Conservation (phyloP, 225 moss, liverwort and hornwort genomes). For the Asterella californica region DNA sequence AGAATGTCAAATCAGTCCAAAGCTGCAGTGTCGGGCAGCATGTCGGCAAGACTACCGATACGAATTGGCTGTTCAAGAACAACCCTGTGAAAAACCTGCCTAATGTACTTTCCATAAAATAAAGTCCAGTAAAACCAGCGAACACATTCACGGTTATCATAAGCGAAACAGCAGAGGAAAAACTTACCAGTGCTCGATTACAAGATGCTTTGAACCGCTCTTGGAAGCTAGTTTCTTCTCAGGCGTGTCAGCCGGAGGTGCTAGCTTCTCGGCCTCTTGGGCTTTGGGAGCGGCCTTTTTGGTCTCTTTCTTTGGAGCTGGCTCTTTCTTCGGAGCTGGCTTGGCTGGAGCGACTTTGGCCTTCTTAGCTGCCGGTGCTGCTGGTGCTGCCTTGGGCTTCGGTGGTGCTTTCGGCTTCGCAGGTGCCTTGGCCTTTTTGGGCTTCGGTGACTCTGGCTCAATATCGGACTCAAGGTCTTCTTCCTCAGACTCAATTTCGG, state of each 20-base stretch:
- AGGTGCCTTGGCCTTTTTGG: slow-evolving; percentile 36
- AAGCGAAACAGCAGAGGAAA: not conserved
- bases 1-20: not conserved
- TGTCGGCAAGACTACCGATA: not conserved
- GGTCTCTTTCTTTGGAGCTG: slow-evolving; percentile 32
- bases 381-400: slow-evolving; percentile 25
- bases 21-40: not conserved
- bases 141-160: not conserved
- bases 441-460: slow-evolving; percentile 35
- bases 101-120: not conserved
- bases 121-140: not conserved
- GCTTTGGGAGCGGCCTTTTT: slow-evolving; percentile 22
- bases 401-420: slow-evolving; percentile 26
- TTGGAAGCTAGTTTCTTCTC: slow-evolving; percentile 15
- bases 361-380: not conserved
- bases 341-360: slow-evolving; percentile 14
- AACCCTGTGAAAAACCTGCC: not conserved
- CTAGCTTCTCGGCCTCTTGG: slow-evolving; percentile 27
- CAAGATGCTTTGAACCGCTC: slow-evolving; percentile 25
- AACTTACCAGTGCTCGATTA: slow-evolving; percentile 55
- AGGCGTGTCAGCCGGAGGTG: not conserved
- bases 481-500: slow-evolving; percentile 34
- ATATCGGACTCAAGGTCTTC: slow-evolving; percentile 22
- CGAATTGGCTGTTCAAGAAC: not conserved
- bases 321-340: slow-evolving; percentile 11